These are phyloP conservation scores for Digitaria exilis DNA, from an alignment of 202 grass and related monocot species.

Conservation along the genomic window DNA sequence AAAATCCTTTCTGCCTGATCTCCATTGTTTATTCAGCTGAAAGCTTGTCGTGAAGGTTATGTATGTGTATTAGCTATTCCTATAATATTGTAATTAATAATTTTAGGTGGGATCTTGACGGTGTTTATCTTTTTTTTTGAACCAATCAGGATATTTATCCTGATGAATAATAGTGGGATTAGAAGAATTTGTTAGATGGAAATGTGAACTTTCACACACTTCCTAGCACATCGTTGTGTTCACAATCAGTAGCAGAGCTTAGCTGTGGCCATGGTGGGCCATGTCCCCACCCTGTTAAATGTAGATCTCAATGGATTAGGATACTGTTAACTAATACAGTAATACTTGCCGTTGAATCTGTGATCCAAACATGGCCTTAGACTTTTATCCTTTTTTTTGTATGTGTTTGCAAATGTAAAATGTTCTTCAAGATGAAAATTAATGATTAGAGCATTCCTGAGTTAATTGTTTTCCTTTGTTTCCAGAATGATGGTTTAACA, in stretches of 20 bases:
- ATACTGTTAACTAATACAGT: too few species aligned
- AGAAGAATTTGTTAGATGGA: not conserved
- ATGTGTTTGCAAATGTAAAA: constrained; percentile 20
- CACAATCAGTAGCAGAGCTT: not conserved
- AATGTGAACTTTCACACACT: not conserved
- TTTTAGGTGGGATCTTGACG: not conserved
- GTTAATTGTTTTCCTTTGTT: constrained; percentile 43
- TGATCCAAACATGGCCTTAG: not conserved
- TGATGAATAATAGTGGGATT: not conserved
- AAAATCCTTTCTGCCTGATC: not conserved
- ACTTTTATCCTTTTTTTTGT: not conserved
- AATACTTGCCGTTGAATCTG: too few species aligned
- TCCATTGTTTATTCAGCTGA: not conserved
- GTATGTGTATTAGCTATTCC: not conserved
- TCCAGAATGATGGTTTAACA: constrained; percentile 82
- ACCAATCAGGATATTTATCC: too few species aligned
- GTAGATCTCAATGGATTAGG: too few species aligned
- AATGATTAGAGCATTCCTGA: constrained; percentile 13
- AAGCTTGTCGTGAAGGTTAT: not conserved
- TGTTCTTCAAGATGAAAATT: constrained; percentile 22
- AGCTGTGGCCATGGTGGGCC: too few species aligned
- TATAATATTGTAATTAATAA: not conserved
- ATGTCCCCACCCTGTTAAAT: too few species aligned
- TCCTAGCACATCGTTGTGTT: not conserved
- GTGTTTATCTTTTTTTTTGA: too few species aligned